A percentile compares a stretch with the other conserved stretches of the same genome.
Evolutionary conservation across 495 filamentous ascomycete genomes (phyloP).

Genomic region (Talaromyces trachyspermus): DNA sequence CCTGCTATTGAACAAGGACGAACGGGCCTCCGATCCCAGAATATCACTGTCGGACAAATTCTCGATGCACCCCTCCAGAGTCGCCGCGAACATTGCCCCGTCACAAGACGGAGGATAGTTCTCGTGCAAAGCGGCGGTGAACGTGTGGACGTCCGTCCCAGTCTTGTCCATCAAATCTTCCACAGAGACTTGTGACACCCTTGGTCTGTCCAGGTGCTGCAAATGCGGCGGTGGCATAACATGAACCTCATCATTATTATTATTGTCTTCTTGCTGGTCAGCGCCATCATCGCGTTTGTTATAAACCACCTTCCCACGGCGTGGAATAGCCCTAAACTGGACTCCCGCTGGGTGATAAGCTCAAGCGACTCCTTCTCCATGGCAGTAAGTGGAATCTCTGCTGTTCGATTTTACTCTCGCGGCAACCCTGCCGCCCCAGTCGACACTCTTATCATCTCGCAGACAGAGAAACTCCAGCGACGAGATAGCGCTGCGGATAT

Average conservation of each 20-base stretch:
- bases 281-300: conserved; percentile 64
- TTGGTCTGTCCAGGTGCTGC: conserved; percentile 51
- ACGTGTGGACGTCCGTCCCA: conserved; percentile 81
- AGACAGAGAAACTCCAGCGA: conserved; percentile 86
- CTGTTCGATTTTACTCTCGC: conserved; percentile 41
- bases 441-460: conserved; percentile 57
- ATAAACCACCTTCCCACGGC: conserved; percentile 92
- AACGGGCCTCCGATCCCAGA: conserved; percentile 45
- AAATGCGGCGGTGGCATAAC: conserved; percentile 51
- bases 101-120: conserved; percentile 86
- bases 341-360: conserved; percentile 74
- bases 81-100: conserved; percentile 47
- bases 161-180: conserved; percentile 79
- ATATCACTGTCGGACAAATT: conserved; percentile 81
- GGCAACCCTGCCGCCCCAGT: conserved; percentile 59
- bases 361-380: conserved; percentile 66
- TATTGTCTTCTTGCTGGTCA: conserved; percentile 13
- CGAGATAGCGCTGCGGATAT: conserved; percentile 84
- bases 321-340: conserved; percentile 87
- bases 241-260: no score
- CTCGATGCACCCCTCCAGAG: conserved; percentile 73
- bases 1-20: conserved; percentile 19
- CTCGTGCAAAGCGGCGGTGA: conserved; percentile 88
- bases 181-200: conserved; percentile 60
- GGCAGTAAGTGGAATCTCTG: conserved; percentile 51